Conservation (phyloP, 164 flowering plant genomes). For the Dillenia suffruticosa region DNA sequence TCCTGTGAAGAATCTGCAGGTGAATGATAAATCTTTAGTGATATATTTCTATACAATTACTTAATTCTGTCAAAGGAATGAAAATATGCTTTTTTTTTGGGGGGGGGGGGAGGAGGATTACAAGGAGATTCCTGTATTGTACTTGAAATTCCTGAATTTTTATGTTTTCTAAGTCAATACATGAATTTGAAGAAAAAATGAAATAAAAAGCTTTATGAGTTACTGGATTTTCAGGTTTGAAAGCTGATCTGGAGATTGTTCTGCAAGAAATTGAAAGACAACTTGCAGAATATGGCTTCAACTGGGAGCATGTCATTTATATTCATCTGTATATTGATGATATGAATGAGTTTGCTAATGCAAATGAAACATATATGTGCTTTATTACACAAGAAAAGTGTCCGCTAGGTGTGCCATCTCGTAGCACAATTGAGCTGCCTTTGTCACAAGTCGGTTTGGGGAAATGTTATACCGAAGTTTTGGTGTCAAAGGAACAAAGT, state of each 20-base stretch:
- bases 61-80: too few species aligned
- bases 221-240: slow-evolving; percentile 40
- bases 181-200: too few species aligned
- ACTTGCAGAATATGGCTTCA: slow-evolving; percentile 44
- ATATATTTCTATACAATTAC: neutral
- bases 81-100: too few species aligned
- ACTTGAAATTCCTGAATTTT: neutral
- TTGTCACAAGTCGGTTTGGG: slow-evolving; percentile 59
- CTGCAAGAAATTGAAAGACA: slow-evolving; percentile 48
- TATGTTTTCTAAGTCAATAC: neutral
- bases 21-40: slow-evolving; percentile 13
- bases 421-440: slow-evolving; percentile 91
- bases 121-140: slow-evolving; percentile 1
- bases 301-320: slow-evolving; percentile 82
- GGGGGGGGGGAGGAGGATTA: too few species aligned
- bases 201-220: too few species aligned
- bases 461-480: slow-evolving; percentile 69
- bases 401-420: slow-evolving; percentile 90
- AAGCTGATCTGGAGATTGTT: slow-evolving; percentile 57
- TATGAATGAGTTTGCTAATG: slow-evolving; percentile 76
- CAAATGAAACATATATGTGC: slow-evolving; percentile 82
- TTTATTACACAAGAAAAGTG: slow-evolving; percentile 89
- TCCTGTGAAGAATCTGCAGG: slow-evolving; percentile 48
- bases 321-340: slow-evolving; percentile 82
- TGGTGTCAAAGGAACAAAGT: slow-evolving; percentile 58